Conservation (phyloP, 2,329 filamentous ascomycete species). For the Neonectria coccinea region DNA sequence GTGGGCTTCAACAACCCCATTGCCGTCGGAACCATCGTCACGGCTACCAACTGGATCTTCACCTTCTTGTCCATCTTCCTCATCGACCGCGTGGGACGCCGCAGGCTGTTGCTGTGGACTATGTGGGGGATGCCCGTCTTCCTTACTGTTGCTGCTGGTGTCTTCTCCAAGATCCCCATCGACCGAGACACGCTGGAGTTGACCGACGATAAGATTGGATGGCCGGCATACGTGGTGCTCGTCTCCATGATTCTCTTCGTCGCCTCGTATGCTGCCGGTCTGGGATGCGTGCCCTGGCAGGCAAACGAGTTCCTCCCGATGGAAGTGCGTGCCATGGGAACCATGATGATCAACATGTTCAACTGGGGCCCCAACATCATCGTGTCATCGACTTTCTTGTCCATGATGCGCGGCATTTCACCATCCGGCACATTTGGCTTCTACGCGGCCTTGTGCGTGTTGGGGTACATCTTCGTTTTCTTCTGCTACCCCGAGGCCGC, state of each 20-base stretch:
- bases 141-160: no score
- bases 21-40: constrained; percentile 55
- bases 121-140: constrained; percentile 37
- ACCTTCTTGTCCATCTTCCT: constrained; percentile 35
- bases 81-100: constrained; percentile 33
- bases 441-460: constrained; percentile 28
- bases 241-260: neutral
- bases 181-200: no score
- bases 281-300: constrained; percentile 39
- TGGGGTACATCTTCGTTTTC: constrained; percentile 50
- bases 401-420: constrained; percentile 37
- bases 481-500: constrained; percentile 58
- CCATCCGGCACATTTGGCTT: constrained; percentile 34
- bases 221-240: no score
- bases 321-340: constrained; percentile 58
- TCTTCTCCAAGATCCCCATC: no score
- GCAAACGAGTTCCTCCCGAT: constrained; percentile 45
- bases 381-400: constrained; percentile 31
- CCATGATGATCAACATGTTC: constrained; percentile 58
- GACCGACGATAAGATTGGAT: no score
- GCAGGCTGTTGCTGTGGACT: constrained; percentile 31
- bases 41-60: constrained; percentile 35
- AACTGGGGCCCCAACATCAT: constrained; percentile 56
- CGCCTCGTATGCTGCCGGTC: constrained; percentile 38
- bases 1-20: constrained; percentile 52